Percentiles rank a stretch among this genome's conserved stretches.
Conservation (phyloP, 495 filamentous ascomycete species). For the Aspergillus saccharolyticus region DNA sequence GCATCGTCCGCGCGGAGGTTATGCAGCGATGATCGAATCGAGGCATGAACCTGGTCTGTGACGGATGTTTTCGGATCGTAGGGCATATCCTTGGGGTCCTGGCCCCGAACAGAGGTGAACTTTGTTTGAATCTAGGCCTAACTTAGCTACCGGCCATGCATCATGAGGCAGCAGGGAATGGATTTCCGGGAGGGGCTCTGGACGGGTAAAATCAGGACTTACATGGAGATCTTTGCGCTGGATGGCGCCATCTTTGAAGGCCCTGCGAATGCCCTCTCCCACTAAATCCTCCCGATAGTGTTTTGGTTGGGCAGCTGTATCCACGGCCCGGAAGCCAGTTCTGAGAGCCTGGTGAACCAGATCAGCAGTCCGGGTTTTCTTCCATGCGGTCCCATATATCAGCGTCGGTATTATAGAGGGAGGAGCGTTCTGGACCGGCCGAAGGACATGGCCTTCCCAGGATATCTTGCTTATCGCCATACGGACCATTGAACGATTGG, state of each 20-base stretch:
- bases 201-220: conserved; percentile 16
- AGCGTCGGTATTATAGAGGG: conserved; percentile 46
- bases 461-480: conserved; percentile 24
- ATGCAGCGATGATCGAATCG: conserved; percentile 61
- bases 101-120: conserved; percentile 59
- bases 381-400: conserved; percentile 87
- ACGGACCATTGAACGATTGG: conserved; percentile 21
- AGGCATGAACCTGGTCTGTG: conserved; percentile 58
- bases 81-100: conserved; percentile 56
- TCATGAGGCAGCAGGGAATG: background rate
- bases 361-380: conserved; percentile 62
- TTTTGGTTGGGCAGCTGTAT: conserved; percentile 74
- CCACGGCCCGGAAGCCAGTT: conserved; percentile 67
- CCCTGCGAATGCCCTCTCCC: conserved; percentile 56
- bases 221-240: conserved; percentile 59
- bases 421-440: conserved; percentile 23
- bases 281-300: conserved; percentile 76
- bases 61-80: conserved; percentile 50
- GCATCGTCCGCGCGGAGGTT: conserved; percentile 47
- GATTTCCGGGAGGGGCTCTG: background rate
- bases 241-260: conserved; percentile 52
- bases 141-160: background rate
- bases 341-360: conserved; percentile 65
- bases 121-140: conserved; percentile 70
- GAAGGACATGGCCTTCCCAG: conserved; percentile 34